These are phyloP conservation scores for Scheffersomyces stambukii DNA, from an alignment of 1,139 yeast genomes.

Conservation along the genomic window DNA sequence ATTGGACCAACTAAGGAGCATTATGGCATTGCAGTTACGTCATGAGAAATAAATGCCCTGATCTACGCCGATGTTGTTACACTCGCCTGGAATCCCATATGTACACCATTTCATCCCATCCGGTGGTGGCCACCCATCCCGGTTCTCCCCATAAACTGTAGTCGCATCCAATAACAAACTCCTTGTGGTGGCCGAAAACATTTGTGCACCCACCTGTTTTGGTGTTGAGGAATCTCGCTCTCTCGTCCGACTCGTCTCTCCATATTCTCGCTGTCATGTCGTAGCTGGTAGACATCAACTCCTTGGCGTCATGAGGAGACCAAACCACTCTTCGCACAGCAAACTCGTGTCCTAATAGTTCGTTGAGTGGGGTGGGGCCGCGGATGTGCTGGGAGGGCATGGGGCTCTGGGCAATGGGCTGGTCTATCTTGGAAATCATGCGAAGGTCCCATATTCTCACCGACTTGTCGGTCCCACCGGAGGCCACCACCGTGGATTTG, in stretches of 20 bases:
- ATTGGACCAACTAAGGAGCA: no score
- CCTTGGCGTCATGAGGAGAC: slow-evolving; percentile 83
- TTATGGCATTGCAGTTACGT: no score
- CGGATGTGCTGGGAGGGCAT: slow-evolving; percentile 43
- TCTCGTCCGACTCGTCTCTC: slow-evolving; percentile 63
- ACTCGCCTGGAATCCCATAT: slow-evolving; percentile 73
- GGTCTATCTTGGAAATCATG: slow-evolving; percentile 49
- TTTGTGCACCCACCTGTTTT: slow-evolving; percentile 43
- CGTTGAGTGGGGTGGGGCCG: slow-evolving; percentile 72
- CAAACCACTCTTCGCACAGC: slow-evolving; percentile 80
- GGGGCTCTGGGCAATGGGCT: slow-evolving; percentile 31
- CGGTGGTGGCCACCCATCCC: slow-evolving; percentile 92
- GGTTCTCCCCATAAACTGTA: slow-evolving; percentile 97
- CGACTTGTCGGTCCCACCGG: slow-evolving; percentile 86
- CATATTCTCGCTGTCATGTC: slow-evolving; percentile 92
- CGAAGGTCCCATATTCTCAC: slow-evolving; percentile 86
- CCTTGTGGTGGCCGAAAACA: slow-evolving; percentile 70
- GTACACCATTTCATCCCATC: slow-evolving; percentile 95
- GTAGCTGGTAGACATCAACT: slow-evolving; percentile 72
- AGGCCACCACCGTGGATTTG: slow-evolving; percentile 69
- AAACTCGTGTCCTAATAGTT: slow-evolving; percentile 81
- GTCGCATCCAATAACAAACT: slow-evolving; percentile 92
- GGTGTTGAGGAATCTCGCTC: slow-evolving; percentile 42
- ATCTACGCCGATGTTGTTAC: slow-evolving; percentile 3
- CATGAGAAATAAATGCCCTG: slow-evolving; percentile 1